Percentiles rank a stretch among this genome's conserved stretches.
phyloP scores from a whole-genome alignment of 2,329 filamentous ascomycete species.

The Claviceps humidiphila region DNA sequence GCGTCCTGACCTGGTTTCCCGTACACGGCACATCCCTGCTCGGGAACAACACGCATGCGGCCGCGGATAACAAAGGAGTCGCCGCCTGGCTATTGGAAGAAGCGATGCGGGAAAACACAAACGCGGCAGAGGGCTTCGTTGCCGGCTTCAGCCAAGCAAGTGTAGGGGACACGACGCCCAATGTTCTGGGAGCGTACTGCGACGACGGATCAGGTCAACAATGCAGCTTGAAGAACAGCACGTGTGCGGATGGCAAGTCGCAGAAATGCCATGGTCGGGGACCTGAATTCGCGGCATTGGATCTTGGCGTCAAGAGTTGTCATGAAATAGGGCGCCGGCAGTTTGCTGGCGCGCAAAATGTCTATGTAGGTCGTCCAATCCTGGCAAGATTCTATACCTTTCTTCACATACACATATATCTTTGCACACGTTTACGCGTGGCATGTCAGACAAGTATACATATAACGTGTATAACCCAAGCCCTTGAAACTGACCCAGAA shows the following conservation, averaged over 20 bases:
- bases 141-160: conserved; percentile 88
- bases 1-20: conserved; percentile 80
- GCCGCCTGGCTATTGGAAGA: conserved; percentile 77
- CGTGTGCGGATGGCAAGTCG: conserved; percentile 58
- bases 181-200: conserved; percentile 76
- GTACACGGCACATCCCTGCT: conserved; percentile 86
- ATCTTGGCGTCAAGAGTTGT: conserved; percentile 60
- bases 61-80: conserved; percentile 95
- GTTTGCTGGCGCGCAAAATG: conserved; percentile 40
- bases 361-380: conserved; percentile 21
- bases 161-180: conserved; percentile 83
- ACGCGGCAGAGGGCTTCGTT: conserved; percentile 56
- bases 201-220: conserved; percentile 64
- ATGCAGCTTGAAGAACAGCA: conserved; percentile 71
- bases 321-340: conserved; percentile 67
- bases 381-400: too few relatives aligned
- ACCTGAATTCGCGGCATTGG: conserved; percentile 52
- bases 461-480: too few relatives aligned
- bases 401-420: too few relatives aligned
- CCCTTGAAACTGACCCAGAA: not conserved
- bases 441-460: too few relatives aligned
- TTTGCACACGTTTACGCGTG: too few relatives aligned
- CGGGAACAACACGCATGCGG: conserved; percentile 80
- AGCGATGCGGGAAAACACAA: conserved; percentile 39
- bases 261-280: conserved; percentile 64